Evolutionary conservation across 768 basidiomycete species (phyloP).

Genomic region (Tulasnella calospora): DNA sequence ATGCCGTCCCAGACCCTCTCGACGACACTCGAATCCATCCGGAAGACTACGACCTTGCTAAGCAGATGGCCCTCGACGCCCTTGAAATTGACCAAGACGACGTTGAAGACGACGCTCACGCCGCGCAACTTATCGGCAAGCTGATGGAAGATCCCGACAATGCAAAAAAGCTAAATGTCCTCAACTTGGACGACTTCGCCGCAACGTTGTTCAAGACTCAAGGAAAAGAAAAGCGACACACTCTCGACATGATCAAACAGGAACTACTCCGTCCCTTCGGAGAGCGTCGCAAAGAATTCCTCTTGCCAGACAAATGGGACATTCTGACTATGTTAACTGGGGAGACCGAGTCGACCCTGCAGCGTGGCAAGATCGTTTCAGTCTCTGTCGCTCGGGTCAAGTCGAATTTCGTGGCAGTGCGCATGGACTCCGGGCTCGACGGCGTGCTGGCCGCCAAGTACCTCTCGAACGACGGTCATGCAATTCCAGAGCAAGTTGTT

Average conservation of each 20-base stretch:
- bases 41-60: conserved; percentile 94
- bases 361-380: conserved; percentile 74
- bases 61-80: conserved; percentile 97
- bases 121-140: conserved; percentile 78
- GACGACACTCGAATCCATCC: conserved; percentile 96
- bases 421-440: conserved; percentile 91
- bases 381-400: conserved; percentile 59
- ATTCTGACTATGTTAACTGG: conserved; percentile 93
- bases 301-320: conserved; percentile 64
- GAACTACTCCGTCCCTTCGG: conserved; percentile 78
- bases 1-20: conserved; percentile 75
- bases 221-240: conserved; percentile 81
- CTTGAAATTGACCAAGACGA: conserved; percentile 98
- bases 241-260: conserved; percentile 78
- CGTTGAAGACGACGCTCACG: conserved; percentile 75
- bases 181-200: conserved; percentile 95
- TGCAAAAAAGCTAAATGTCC: conserved; percentile 75
- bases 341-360: conserved; percentile 75
- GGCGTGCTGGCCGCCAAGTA: conserved; percentile 63
- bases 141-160: conserved; percentile 81
- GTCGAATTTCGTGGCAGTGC: conserved; percentile 52
- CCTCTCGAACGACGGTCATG: conserved; percentile 46
- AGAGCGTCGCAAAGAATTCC: conserved; percentile 66
- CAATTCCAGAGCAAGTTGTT: conserved; percentile 47
- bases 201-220: conserved; percentile 82